Base-by-base conservation (phyloP, 257 asterid species). In the Solanum appendiculatum region DNA sequence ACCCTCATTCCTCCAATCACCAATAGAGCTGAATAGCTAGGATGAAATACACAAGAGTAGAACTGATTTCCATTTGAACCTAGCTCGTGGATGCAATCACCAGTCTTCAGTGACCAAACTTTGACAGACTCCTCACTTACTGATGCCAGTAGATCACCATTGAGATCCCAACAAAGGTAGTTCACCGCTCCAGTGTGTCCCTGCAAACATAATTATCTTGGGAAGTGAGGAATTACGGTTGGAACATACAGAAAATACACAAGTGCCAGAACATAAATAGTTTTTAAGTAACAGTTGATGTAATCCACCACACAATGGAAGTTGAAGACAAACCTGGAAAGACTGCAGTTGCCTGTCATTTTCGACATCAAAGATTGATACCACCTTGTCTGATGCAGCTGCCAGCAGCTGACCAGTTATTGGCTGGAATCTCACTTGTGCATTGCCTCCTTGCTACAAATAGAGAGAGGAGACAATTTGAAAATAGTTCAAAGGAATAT, bases 391-490 rank as follows among this genome's bases (percentile, higher is more conserved):
- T 16, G 99, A 94, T 51, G 99, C 99, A 14, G 99, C 99, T 82
- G 99, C 99, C 87, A 97, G 91, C 84, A 93, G 87, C 83, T 95
- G 94, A 63, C 99, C 99, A 48, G 91, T 93, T 88, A 90, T 60
- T 68, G 99, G 99, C 88, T 95, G 99, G 90, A 97, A 97, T 90
- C 99, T 95, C 88, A 97, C 99, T 89, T 96, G 99, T 21, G 98
- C 95, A 86, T 94, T 95, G 88, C 99, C 99, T 87, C 94, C 95
- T 95, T 97, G 99, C 99, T 97, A 80, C 63, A 86, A 87, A 70
- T 85, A 70, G 60, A 77, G 87, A 70, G 68, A 64, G 88, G 31
- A 77, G 64, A 63, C 27, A 86, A 84, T 77, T 85, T 48, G 44
- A 74, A 39, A 33, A 13, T 27, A 84, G 23, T 36, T 69, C 20